These are phyloP conservation scores for Stagonosporopsis rhizophila DNA, from an alignment of 2,329 filamentous ascomycete genomes.

Conservation along the genomic window DNA sequence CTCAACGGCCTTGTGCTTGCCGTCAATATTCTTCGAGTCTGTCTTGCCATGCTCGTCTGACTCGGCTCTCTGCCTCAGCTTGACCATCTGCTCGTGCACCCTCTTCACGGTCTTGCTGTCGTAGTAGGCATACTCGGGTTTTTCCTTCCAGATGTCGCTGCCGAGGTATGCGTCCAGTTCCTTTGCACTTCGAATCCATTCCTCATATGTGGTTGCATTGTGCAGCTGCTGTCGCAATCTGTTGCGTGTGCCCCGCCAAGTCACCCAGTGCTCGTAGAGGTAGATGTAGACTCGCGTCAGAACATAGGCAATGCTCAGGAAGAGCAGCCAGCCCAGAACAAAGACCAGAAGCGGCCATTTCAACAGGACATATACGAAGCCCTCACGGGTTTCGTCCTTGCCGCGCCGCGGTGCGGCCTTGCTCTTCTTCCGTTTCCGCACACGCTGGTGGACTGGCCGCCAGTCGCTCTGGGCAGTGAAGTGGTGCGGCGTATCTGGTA, in stretches of 20 bases:
- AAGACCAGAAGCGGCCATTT: slow-evolving; percentile 91
- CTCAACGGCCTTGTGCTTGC: slow-evolving; percentile 64
- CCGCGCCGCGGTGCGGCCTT: slow-evolving; percentile 53
- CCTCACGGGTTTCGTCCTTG: slow-evolving; percentile 93
- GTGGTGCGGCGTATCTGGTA: slow-evolving; percentile 60
- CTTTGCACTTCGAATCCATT: slow-evolving; percentile 83
- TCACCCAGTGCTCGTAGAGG: slow-evolving; percentile 87
- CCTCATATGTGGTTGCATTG: slow-evolving; percentile 74
- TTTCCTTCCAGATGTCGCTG: slow-evolving; percentile 79
- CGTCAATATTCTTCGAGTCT: slow-evolving; percentile 30
- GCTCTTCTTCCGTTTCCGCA: slow-evolving; percentile 56
- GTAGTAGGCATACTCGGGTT: slow-evolving; percentile 79
- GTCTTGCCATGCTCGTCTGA: slow-evolving; percentile 60
- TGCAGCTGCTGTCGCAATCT: slow-evolving; percentile 74
- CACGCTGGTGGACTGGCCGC: slow-evolving; percentile 82
- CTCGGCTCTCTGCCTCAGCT: slow-evolving; percentile 62
- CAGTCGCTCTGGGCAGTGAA: slow-evolving; percentile 95
- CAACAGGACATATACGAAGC: slow-evolving; percentile 84
- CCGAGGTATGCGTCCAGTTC: slow-evolving; percentile 82
- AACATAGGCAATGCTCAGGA: slow-evolving; percentile 76
- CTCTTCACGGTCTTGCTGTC: slow-evolving; percentile 82
- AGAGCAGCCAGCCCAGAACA: slow-evolving; percentile 80
- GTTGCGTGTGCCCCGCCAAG: slow-evolving; percentile 84
- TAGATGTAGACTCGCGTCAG: slow-evolving; percentile 88
- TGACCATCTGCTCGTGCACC: slow-evolving; percentile 77